Evolutionary conservation across 768 basidiomycete species (phyloP).

Genomic region (Tulasnella sp.): DNA sequence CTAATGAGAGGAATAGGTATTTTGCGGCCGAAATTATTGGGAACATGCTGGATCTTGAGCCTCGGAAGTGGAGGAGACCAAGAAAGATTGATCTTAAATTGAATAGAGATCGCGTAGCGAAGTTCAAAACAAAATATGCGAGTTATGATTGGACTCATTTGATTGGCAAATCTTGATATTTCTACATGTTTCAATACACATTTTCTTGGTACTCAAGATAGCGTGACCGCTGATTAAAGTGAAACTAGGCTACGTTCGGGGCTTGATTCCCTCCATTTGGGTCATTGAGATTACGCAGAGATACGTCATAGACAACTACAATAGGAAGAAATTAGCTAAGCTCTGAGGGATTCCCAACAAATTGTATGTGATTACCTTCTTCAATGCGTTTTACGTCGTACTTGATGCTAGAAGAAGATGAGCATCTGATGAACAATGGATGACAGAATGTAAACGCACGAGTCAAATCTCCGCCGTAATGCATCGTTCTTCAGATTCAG

Average conservation of each 20-base stretch:
- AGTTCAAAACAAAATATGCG: conserved; percentile 61
- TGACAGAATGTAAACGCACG: conserved; percentile 3
- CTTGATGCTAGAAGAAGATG: conserved; percentile 15
- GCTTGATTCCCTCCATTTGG: not conserved
- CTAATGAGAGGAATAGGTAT: conserved; percentile 39
- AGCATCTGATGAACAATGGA: not conserved
- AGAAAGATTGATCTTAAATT: conserved; percentile 53
- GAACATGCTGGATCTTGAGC: conserved; percentile 75
- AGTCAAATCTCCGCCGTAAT: conserved; percentile 18
- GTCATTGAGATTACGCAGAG: conserved; percentile 8
- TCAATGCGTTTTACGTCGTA: conserved; percentile 19
- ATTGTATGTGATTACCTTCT: conserved; percentile 5
- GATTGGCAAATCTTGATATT: conserved; percentile 16
- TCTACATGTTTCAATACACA: too few species aligned
- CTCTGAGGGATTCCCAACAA: too few species aligned
- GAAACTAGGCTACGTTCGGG: not conserved
- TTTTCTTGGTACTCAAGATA: too few species aligned
- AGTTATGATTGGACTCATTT: conserved; percentile 34
- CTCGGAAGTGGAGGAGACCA: conserved; percentile 74
- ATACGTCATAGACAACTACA: conserved; percentile 15
- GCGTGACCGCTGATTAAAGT: too few species aligned
- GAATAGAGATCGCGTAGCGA: conserved; percentile 54
- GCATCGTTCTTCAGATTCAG: conserved; percentile 19
- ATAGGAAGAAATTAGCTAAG: too few species aligned
- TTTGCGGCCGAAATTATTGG: conserved; percentile 95